These are phyloP conservation scores for Verticillium alfalfae DNA, from an alignment of 2,329 filamentous ascomycete genomes.

Conservation along the genomic window DNA sequence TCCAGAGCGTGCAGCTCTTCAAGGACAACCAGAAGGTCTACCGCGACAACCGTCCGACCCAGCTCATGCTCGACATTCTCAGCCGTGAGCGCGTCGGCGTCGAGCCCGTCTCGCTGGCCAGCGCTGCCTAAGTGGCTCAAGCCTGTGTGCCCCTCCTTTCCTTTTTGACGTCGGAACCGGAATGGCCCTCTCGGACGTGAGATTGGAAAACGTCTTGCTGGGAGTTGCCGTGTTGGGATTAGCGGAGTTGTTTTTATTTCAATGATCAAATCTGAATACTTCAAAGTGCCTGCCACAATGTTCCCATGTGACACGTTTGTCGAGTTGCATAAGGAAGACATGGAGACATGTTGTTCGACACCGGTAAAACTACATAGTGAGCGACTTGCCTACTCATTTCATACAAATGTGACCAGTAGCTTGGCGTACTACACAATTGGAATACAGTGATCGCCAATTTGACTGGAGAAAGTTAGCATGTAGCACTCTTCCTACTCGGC, in stretches of 20 bases:
- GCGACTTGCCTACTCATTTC: too few relatives aligned
- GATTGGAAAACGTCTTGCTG: neutral
- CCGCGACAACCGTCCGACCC: constrained; percentile 82
- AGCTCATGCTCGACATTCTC: constrained; percentile 83
- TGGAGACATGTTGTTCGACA: too few relatives aligned
- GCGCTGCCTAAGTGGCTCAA: constrained; percentile 29
- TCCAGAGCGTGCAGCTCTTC: constrained; percentile 83
- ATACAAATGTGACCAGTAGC: too few relatives aligned
- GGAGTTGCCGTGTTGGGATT: neutral
- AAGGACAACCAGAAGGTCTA: constrained; percentile 76
- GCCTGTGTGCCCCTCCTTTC: neutral
- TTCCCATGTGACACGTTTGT: neutral
- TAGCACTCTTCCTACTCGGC: too few relatives aligned
- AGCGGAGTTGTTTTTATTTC: neutral
- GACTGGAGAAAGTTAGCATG: too few relatives aligned
- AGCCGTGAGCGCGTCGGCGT: constrained; percentile 95
- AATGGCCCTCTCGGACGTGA: neutral
- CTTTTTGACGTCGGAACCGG: neutral
- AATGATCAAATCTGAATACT: neutral
- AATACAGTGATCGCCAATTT: too few relatives aligned
- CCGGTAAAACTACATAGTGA: too few relatives aligned
- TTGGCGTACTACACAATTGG: too few relatives aligned
- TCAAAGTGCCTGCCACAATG: neutral
- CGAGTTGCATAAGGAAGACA: neutral
- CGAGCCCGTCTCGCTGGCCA: constrained; percentile 57